Conservation (phyloP, 116 monocot genomes). For the Posidonia oceanica region DNA sequence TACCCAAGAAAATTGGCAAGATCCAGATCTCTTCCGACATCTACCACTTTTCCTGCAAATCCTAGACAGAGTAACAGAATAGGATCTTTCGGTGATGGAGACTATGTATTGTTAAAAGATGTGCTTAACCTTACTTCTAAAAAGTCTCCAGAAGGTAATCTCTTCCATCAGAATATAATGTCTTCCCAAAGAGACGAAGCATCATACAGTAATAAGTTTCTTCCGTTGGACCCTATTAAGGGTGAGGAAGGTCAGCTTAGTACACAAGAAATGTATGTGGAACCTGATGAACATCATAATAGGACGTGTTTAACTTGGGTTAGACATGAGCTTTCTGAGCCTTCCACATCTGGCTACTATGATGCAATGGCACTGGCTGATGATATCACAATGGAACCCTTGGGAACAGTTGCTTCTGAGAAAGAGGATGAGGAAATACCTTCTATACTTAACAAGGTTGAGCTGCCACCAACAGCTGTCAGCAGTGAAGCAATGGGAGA, state of each 20-base stretch:
- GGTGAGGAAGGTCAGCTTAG: not conserved
- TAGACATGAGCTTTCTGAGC: slow-evolving; percentile 2
- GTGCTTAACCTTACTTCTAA: slow-evolving; percentile 16
- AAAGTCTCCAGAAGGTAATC: not conserved
- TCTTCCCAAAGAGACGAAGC: not conserved
- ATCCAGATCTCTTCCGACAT: slow-evolving; percentile 45
- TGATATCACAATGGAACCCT: not conserved
- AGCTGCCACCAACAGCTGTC: not conserved
- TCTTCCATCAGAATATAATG: not conserved
- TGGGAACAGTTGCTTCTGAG: not conserved
- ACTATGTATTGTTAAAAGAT: slow-evolving; percentile 29
- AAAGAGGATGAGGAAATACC: not conserved
- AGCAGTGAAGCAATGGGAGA: not conserved
- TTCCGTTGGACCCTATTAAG: not conserved
- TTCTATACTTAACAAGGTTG: not conserved
- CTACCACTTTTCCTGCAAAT: slow-evolving; percentile 7
- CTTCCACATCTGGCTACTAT: slow-evolving; percentile 2
- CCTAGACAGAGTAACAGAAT: slow-evolving; percentile 14
- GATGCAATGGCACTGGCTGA: slow-evolving; percentile 8
- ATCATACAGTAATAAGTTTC: not conserved
- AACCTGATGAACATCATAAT: not conserved
- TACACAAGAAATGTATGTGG: not conserved
- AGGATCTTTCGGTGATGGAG: slow-evolving; percentile 15
- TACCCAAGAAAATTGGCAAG: slow-evolving; percentile 24
- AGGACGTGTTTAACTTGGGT: not conserved